phyloP scores from a whole-genome alignment of 345 rosid genomes.

The Hibiscus tridactylites region DNA sequence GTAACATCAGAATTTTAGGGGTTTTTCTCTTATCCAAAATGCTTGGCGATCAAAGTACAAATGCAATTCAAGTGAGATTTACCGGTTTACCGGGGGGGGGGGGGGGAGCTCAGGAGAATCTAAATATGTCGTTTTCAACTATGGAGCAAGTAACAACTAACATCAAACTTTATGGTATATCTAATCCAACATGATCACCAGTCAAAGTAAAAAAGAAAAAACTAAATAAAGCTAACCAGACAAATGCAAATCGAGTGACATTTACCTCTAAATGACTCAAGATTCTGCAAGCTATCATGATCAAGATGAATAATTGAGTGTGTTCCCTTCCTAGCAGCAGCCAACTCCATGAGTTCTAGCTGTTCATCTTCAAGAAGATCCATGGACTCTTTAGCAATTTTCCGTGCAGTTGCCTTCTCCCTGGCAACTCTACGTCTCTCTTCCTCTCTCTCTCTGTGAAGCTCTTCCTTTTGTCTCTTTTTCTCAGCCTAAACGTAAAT shows the following conservation, averaged over 20 bases:
- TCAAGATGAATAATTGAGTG: conserved; percentile 69
- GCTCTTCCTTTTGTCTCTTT: conserved; percentile 78
- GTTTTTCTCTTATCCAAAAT: not conserved
- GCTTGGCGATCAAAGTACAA: not conserved
- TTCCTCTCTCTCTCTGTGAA: conserved; percentile 79
- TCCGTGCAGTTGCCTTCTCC: conserved; percentile 97
- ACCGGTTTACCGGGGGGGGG: not conserved
- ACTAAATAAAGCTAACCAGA: not conserved
- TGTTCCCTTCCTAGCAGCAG: conserved; percentile 77
- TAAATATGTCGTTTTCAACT: not conserved
- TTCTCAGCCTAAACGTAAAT: conserved; percentile 69
- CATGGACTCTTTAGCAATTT: conserved; percentile 93
- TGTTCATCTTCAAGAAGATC: conserved; percentile 99
- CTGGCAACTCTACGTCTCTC: conserved; percentile 77
- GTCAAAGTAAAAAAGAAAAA: not conserved
- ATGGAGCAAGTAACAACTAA: not conserved
- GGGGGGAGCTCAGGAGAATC: too few species aligned
- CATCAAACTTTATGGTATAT: not conserved
- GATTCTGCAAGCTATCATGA: conserved; percentile 74
- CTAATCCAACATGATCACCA: not conserved
- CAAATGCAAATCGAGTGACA: not conserved
- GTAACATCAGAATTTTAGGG: not conserved
- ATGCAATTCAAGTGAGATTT: not conserved
- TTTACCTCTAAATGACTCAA: conserved; percentile 75
- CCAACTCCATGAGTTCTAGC: conserved; percentile 96